Conservation (phyloP, 163 green algal genomes). For the Chloroidium sp. region DNA sequence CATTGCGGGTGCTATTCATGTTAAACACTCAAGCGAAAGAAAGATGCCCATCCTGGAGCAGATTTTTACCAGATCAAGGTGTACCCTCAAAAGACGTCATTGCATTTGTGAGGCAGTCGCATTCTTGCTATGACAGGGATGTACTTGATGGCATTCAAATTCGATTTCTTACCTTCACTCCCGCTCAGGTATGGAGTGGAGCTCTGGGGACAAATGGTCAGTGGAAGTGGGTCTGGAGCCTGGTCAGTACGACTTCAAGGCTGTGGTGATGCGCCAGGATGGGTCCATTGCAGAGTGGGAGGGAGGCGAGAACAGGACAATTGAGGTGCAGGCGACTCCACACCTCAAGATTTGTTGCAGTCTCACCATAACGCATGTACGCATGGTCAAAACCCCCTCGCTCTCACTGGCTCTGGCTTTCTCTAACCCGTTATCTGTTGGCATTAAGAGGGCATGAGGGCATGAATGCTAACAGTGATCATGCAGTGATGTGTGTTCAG, state of each 20-base stretch:
- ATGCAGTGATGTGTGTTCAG: too few relatives aligned
- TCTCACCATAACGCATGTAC: too few relatives aligned
- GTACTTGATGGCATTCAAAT: too few relatives aligned
- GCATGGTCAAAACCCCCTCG: too few relatives aligned
- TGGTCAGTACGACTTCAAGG: constrained; percentile 26
- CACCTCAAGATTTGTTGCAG: background rate
- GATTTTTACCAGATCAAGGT: too few relatives aligned
- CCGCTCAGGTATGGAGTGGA: constrained; percentile 21
- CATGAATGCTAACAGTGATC: too few relatives aligned
- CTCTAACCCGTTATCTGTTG: too few relatives aligned
- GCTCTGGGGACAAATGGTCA: constrained; percentile 19
- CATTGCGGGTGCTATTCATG: too few relatives aligned
- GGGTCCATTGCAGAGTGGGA: constrained; percentile 17
- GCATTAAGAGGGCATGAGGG: too few relatives aligned
- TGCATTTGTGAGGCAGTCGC: background rate
- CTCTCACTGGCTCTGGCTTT: too few relatives aligned
- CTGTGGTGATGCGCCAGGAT: constrained; percentile 12
- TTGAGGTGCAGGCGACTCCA: constrained; percentile 11
- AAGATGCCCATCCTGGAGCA: too few relatives aligned
- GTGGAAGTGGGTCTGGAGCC: constrained; percentile 8
- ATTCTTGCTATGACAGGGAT: background rate
- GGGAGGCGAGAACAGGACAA: constrained; percentile 10
- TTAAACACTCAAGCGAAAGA: too few relatives aligned
- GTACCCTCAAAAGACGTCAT: background rate
- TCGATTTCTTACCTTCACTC: background rate